Base-by-base conservation (phyloP, 331 rosid genomes). In the Quercus lobata region DNA sequence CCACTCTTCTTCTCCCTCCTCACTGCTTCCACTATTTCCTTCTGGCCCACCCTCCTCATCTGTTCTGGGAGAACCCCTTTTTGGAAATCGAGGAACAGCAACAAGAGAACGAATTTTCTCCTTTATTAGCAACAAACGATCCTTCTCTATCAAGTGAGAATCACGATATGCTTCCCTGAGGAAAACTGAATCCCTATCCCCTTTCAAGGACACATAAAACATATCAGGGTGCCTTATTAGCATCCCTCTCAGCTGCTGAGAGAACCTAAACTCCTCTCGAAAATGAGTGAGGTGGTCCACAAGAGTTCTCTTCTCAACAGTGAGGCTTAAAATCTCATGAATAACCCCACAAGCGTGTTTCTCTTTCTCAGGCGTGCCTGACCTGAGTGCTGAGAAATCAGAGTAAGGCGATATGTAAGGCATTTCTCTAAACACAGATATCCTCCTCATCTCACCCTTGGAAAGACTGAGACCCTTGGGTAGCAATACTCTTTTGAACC, bases 211-310 rank as follows among this genome's bases (percentile, higher is more conserved):
- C 30, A 93, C 91, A 60, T 93, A 93, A 79, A 93, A 90, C 95
- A 91, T 85, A 75, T 93, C 97, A 2, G 98, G 98, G 83, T 93
- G 98, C 88, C 98, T 88, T 46, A 91, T 86, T 76, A 93, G 76
- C 98, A 93, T 87, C 17, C 97, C 98, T 63, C 98, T 87, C 76
- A 90, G n/a, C 83, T 90, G 95, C 89, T 90, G 98, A 52, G 98
- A 93, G 81, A 93, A 93, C 78, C 92, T 84, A 81, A 91, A 93
- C 87, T 93, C 98, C 84, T 93, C 98, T 21, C 97, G 87, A 72
- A 93, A 93, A 87, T 93, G 98, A 61, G 98, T 93, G 49, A 93
- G 85, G 88, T 91, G 91, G 83, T 93, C 97, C 21, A 93, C 90
- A 61, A 93, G 93, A 22, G 90, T 89, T 76, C 91, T 89, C 76